Percentiles rank a stretch among this genome's conserved stretches.
phyloP scores from a whole-genome alignment of 129 eudicot species.

The Pulicaria dysenterica region DNA sequence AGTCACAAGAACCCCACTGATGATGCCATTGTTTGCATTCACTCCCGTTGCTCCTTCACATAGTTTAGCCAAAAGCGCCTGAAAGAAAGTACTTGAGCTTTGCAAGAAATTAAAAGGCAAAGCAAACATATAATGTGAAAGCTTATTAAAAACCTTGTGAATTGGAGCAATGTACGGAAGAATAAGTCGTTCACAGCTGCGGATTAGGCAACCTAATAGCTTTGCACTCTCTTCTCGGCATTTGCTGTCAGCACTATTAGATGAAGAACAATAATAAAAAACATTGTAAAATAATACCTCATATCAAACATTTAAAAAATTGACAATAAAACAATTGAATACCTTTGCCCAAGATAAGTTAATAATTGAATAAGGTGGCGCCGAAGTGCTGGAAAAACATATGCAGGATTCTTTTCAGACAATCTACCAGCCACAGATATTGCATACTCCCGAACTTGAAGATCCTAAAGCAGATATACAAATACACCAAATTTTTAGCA shows the following conservation, averaged over 20 bases:
- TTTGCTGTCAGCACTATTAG: constrained; percentile 83
- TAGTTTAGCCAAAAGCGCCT: constrained; percentile 93
- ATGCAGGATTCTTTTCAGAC: constrained; percentile 96
- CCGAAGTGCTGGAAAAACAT: constrained; percentile 98
- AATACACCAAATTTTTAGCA: constrained; percentile 13
- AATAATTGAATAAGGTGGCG: constrained; percentile 90
- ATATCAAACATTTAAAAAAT: constrained; percentile 2
- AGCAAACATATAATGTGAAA: constrained; percentile 5
- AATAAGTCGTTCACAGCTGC: constrained; percentile 89
- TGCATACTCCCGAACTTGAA: constrained; percentile 87
- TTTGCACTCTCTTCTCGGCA: constrained; percentile 98
- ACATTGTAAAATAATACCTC: neutral
- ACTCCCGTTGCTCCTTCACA: constrained; percentile 84
- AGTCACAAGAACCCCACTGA: constrained; percentile 87
- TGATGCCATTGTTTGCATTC: constrained; percentile 84
- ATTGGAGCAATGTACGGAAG: constrained; percentile 95
- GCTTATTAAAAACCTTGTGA: constrained; percentile 64
- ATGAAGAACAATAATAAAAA: constrained; percentile 13
- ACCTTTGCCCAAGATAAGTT: constrained; percentile 91
- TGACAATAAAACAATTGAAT: constrained; percentile 15
- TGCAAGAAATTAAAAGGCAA: neutral
- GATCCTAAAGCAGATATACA: constrained; percentile 64
- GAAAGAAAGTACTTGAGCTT: constrained; percentile 33
- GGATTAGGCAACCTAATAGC: constrained; percentile 90
- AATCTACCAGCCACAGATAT: constrained; percentile 95